Conservation (phyloP, 805 yeast genomes). For the Candida sonorensis region DNA sequence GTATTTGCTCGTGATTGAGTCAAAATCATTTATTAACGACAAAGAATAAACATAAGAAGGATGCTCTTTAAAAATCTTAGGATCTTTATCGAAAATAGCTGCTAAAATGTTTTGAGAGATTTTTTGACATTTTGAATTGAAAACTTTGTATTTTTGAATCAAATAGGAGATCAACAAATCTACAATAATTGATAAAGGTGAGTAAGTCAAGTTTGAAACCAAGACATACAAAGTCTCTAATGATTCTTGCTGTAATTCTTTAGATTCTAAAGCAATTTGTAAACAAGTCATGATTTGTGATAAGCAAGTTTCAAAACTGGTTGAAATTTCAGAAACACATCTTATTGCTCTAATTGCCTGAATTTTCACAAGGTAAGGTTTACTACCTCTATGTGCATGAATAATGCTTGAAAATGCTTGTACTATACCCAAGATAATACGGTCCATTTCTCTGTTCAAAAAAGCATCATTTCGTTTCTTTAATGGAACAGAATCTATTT, state of each 20-base stretch:
- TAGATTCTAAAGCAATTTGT: conserved; percentile 66
- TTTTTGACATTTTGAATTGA: conserved; percentile 41
- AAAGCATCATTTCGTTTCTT: conserved; percentile 25
- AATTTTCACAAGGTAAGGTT: conserved; percentile 65
- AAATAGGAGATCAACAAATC: conserved; percentile 71
- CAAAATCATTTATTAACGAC: conserved; percentile 36
- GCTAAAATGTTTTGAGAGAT: conserved; percentile 48
- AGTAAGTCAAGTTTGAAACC: conserved; percentile 46
- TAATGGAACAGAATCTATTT: conserved; percentile 9
- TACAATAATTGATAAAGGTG: conserved; percentile 56
- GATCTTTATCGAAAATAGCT: conserved; percentile 27
- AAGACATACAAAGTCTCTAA: conserved; percentile 64
- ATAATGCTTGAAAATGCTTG: conserved; percentile 76
- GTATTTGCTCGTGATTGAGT: conserved; percentile 13
- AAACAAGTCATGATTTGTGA: conserved; percentile 85
- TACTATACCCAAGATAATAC: conserved; percentile 64
- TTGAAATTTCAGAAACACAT: conserved; percentile 48
- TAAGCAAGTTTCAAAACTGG: conserved; percentile 42
- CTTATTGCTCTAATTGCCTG: conserved; percentile 69
- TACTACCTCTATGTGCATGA: conserved; percentile 64
- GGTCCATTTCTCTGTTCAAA: conserved; percentile 40
- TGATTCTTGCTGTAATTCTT: conserved; percentile 53
- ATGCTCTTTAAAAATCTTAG: conserved; percentile 32
- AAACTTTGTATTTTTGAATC: conserved; percentile 55
- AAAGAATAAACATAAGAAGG: conserved; percentile 49